These are phyloP conservation scores for Rhizoclosmatium globosum DNA, from an alignment of 192 early-diverging fungal species.

Conservation along the genomic window DNA sequence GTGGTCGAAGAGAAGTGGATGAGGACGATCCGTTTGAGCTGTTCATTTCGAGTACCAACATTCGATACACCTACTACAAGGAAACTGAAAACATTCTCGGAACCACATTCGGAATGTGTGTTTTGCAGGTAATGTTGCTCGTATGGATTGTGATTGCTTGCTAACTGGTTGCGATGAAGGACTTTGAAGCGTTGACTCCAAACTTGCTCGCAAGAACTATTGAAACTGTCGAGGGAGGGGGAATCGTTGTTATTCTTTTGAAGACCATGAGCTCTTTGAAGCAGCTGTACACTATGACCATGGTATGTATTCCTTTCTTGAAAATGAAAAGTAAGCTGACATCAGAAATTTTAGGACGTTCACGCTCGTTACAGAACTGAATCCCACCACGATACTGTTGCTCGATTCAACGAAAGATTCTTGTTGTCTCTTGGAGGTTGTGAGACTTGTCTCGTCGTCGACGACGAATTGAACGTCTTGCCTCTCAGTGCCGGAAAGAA, in stretches of 20 bases:
- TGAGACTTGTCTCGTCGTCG: conserved; percentile 89
- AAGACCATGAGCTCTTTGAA: conserved; percentile 96
- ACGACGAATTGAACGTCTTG: conserved; percentile 98
- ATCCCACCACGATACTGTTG: conserved; percentile 90
- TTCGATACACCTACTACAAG: conserved; percentile 99
- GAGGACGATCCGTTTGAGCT: conserved; percentile 98
- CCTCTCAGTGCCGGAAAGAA: conserved; percentile 93
- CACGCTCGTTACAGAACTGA: conserved; percentile 96
- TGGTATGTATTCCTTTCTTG: conserved; percentile 61
- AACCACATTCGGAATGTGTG: conserved; percentile 98
- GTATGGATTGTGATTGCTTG: conserved; percentile 22
- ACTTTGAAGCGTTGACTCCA: conserved; percentile 98
- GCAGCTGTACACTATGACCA: conserved; percentile 97
- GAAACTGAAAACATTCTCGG: conserved; percentile 98
- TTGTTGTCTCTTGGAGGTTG: conserved; percentile 92
- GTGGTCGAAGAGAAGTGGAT: conserved; percentile 90
- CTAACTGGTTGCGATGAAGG: conserved; percentile 48
- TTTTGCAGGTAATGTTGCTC: conserved; percentile 59
- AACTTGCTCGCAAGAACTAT: conserved; percentile 96
- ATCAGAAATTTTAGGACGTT: conserved; percentile 73
- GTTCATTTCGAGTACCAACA: conserved; percentile 93
- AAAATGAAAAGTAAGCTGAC: not conserved
- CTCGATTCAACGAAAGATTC: conserved; percentile 98
- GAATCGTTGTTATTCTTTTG: conserved; percentile 90
- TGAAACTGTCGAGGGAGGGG: conserved; percentile 98